A percentile compares a stretch with the other conserved stretches of the same genome.
Evolutionary conservation across 805 yeast species (phyloP).

Genomic region (Saccharomycopsis schoenii): DNA sequence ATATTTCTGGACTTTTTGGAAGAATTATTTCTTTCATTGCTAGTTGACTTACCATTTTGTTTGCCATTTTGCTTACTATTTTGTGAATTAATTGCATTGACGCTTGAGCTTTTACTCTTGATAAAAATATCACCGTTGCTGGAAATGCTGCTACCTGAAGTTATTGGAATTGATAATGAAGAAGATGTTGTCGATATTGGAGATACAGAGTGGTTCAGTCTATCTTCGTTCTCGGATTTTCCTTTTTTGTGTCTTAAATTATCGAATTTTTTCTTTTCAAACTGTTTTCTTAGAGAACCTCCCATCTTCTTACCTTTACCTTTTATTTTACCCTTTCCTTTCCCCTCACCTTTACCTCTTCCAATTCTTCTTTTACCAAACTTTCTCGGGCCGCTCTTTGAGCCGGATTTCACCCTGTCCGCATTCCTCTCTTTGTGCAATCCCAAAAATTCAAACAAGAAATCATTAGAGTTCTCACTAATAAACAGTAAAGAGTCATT

Average conservation of each 20-base stretch:
- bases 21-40: background rate
- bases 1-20: background rate
- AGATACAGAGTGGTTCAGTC: background rate
- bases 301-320: slow-evolving; percentile 14
- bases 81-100: background rate
- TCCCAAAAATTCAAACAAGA: slow-evolving; percentile 38
- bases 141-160: background rate
- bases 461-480: slow-evolving; percentile 38
- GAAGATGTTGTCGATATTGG: background rate
- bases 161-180: background rate
- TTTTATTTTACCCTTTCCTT: slow-evolving; percentile 9
- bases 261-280: background rate
- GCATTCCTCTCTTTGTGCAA: slow-evolving; percentile 35
- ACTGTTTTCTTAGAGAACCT: slow-evolving; percentile 2
- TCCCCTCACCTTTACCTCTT: slow-evolving; percentile 6
- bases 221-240: background rate
- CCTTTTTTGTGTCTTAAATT: background rate
- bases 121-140: background rate
- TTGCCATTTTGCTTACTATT: background rate
- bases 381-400: slow-evolving; percentile 23
- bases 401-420: background rate
- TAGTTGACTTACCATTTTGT: background rate
- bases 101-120: background rate
- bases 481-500: slow-evolving; percentile 23
- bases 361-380: slow-evolving; percentile 28